Percentiles rank a stretch among this genome's conserved stretches.
These are phyloP conservation scores for Wolfiporia cocos DNA, from an alignment of 1,284 basidiomycete species.

Conservation along the genomic window DNA sequence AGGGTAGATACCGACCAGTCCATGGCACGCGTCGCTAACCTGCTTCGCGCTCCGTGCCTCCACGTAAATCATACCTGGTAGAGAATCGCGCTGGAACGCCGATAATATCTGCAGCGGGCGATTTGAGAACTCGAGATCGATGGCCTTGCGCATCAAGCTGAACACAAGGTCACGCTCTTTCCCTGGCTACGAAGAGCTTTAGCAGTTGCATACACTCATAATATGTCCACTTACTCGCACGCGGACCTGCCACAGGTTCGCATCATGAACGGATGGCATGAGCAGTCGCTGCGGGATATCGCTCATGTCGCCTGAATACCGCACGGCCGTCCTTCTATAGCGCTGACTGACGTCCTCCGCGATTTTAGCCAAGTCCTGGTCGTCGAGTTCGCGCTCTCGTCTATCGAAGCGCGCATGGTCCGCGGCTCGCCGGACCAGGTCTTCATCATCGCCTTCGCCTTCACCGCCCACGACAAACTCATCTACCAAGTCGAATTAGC, in stretches of 20 bases:
- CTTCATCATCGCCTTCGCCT: slow-evolving; percentile 62
- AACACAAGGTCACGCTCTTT: slow-evolving; percentile 91
- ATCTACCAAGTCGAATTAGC: slow-evolving; percentile 33
- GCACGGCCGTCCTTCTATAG: slow-evolving; percentile 64
- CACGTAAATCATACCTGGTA: slow-evolving; percentile 94
- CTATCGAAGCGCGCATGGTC: slow-evolving; percentile 81
- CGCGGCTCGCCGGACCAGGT: slow-evolving; percentile 49
- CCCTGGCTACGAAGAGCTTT: slow-evolving; percentile 55
- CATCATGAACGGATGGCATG: slow-evolving; percentile 96
- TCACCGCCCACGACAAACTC: slow-evolving; percentile 79
- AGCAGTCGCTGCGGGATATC: slow-evolving; percentile 92
- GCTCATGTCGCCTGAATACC: slow-evolving; percentile 88
- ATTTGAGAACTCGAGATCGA: slow-evolving; percentile 73
- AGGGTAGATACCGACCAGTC: slow-evolving; percentile 89
- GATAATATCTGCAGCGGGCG: slow-evolving; percentile 83
- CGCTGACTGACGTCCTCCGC: slow-evolving; percentile 82
- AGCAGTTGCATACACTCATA: slow-evolving; percentile 6
- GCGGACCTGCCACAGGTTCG: slow-evolving; percentile 92
- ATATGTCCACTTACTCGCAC: slow-evolving; percentile 66
- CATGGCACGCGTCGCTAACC: slow-evolving; percentile 81
- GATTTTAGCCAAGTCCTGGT: slow-evolving; percentile 83
- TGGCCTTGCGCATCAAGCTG: slow-evolving; percentile 90
- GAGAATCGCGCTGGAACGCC: slow-evolving; percentile 92
- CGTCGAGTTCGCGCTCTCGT: slow-evolving; percentile 70
- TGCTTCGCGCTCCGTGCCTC: slow-evolving; percentile 88